Base-by-base conservation (phyloP, 2,329 filamentous ascomycete genomes). In the Penicillium vulpinum region DNA sequence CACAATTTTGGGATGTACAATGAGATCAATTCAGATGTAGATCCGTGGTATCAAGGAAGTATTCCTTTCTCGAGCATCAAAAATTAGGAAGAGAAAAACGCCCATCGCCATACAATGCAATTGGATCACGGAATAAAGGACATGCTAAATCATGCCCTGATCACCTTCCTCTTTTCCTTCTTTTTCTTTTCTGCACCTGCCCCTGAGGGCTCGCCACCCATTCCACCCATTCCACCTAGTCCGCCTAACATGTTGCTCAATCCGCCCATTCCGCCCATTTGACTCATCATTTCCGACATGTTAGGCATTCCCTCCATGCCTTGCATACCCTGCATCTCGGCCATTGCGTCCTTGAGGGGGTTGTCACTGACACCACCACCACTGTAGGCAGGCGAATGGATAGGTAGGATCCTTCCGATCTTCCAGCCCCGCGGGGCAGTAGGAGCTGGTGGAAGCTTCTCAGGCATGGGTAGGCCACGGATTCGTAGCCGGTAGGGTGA, bases 261-360 rank as follows among this genome's bases (percentile, higher is more conserved):
- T 8, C 77, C 79, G 51, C 82, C 80, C 75, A 83, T 78, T 16
- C 65, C 67, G 1, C 52, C 52, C 52, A 55, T 55, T 43, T 55
- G 52, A 33, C 45, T 55, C 52, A 55, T 55, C 52, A 55, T 55
- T 50, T 55, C 28, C 4, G 79, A 77, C 77, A 84, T 83, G 7
- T 79, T 79, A 57, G 83, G 80, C 75, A 84, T 79, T 33, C 67
- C 68, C 1, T 71, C 73, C 49, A 74, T 74, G 5, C 75, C 75
- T 57, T 71, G 69, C 62, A 77, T 72, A 64, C 78, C 79, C 62
- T 83, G 80, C 91, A 97, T 96, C 78, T 95, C 91, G 69, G 87
- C 88, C 92, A 97, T 96, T 82, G 97, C 96, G 66, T 97, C 92
- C 80, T 94, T 91, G 70, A 97, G 87, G 60, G 97, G 85, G 70